Conservation (phyloP, 2,329 filamentous ascomycete genomes). For the Teratosphaeria gauchensis region DNA sequence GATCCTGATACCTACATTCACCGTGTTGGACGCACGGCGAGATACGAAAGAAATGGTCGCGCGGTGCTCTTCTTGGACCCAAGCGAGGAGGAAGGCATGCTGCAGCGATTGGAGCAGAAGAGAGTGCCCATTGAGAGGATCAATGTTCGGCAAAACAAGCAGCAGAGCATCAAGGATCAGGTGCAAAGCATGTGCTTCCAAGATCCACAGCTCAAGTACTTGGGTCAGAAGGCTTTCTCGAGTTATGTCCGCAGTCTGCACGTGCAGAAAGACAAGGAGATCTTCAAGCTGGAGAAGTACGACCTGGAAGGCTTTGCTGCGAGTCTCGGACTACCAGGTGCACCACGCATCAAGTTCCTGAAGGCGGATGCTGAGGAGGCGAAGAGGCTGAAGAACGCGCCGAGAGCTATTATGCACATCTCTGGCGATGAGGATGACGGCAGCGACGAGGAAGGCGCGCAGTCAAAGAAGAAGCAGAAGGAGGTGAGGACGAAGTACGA, state of each 20-base stretch:
- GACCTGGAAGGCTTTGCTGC: constrained; percentile 77
- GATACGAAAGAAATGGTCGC: constrained; percentile 77
- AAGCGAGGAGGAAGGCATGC: constrained; percentile 85
- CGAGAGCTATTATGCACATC: constrained; percentile 51
- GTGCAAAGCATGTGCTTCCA: constrained; percentile 95
- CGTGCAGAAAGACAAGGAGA: constrained; percentile 81
- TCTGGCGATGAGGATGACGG: constrained; percentile 49
- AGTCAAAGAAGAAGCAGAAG: constrained; percentile 49
- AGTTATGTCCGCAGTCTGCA: constrained; percentile 79
- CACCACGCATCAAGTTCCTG: constrained; percentile 85
- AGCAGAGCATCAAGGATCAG: constrained; percentile 72
- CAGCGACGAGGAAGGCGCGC: constrained; percentile 43
- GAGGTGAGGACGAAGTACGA: constrained; percentile 90
- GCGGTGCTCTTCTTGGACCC: constrained; percentile 89
- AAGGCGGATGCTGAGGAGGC: constrained; percentile 82
- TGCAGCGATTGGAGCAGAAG: constrained; percentile 73
- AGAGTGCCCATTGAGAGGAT: constrained; percentile 83
- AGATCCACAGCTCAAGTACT: constrained; percentile 83
- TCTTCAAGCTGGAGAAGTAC: constrained; percentile 76
- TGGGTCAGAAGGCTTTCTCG: constrained; percentile 92
- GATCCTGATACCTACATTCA: constrained; percentile 98
- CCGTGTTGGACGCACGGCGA: constrained; percentile 85
- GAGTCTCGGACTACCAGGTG: constrained; percentile 79
- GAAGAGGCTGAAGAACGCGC: constrained; percentile 79
- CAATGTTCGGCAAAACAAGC: constrained; percentile 81